Evolutionary conservation across 345 rosid genomes (phyloP).

Genomic region (Pistacia vera): DNA sequence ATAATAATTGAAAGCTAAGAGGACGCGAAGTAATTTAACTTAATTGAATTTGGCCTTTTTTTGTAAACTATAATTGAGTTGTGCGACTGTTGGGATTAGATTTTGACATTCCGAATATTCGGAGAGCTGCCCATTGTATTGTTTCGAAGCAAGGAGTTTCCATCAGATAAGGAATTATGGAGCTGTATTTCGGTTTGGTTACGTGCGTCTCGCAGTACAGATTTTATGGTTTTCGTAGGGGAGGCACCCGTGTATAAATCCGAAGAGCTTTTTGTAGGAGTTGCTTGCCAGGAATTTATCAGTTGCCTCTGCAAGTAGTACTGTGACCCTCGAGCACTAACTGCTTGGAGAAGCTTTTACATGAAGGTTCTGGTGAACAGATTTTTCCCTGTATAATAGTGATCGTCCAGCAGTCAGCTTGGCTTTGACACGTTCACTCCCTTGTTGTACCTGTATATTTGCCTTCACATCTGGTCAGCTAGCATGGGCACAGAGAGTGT

Average conservation of each 20-base stretch:
- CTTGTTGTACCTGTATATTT: constrained; percentile 57
- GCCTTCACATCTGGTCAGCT: constrained; percentile 57
- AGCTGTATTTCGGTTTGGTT: constrained; percentile 42
- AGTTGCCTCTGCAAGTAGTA: constrained; percentile 38
- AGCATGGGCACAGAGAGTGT: constrained; percentile 60
- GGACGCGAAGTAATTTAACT: background rate
- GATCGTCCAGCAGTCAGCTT: constrained; percentile 74
- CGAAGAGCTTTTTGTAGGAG: constrained; percentile 32
- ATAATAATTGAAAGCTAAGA: background rate
- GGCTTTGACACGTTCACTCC: constrained; percentile 68
- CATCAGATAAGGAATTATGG: constrained; percentile 39
- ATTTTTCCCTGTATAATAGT: constrained; percentile 44
- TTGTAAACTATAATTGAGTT: background rate
- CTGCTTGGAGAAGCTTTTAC: constrained; percentile 61
- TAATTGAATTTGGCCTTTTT: background rate
- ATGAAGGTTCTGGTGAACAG: constrained; percentile 32
- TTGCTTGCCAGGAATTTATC: constrained; percentile 43
- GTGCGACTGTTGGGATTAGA: constrained; percentile 43
- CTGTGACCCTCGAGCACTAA: constrained; percentile 48
- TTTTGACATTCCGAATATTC: constrained; percentile 49
- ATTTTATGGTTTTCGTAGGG: constrained; percentile 26
- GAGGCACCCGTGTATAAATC: constrained; percentile 28
- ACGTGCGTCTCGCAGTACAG: constrained; percentile 40
- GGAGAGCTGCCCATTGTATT: constrained; percentile 36
- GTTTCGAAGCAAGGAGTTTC: constrained; percentile 27